Evolutionary conservation across 106 monocot genomes (phyloP), one percentile per base, ranked within the genome.

Genomic region (Platanthera zijinensis): DNA sequence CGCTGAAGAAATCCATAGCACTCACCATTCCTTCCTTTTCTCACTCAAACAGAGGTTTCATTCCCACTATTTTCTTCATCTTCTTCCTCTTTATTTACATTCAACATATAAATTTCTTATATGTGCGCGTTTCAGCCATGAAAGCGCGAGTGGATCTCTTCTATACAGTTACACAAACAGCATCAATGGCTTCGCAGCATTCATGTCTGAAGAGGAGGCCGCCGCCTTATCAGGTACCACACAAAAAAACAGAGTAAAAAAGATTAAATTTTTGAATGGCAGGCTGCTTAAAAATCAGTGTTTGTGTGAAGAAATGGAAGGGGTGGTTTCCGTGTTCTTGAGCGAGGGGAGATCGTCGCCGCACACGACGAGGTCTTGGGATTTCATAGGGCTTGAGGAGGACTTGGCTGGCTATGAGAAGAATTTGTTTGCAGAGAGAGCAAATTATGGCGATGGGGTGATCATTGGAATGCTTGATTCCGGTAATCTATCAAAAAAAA

Each of bases 331-430:
- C 5, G 64, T 73, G 3, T 92, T 92, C 70, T 81, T 76, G 19
- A 88, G 84, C 76, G 19, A 84, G 52, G 69, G 70, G 74, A 88
- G 74, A 73, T 86, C 80, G 59, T 81, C 82, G 7, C 77, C 86
- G 21, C 96, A 93, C 79, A 96, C 96, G 6, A 96, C 93, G 0
- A 96, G 96, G 79, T 93, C 93, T 59, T 96, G 96, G 96, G 93
- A 96, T 66, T 96, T 96, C 74, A 73, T 96, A n/a, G 77, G 49
- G 50, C 10, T 12, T 5, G 81, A 83, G 39, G 95, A 92, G 48
- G 86, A 80, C 49, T 7, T 80, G 30, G 53, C 6, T 14, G 81
- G 71, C 46, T 49, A 48, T 4, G 28, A 78, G 63, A 83, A 25
- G 3, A 52, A 76, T 47, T 51, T 45, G 46, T 39, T 85, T 21